Evolutionary conservation across 2,329 filamentous ascomycete genomes (phyloP).

Genomic region (Phialophora verrucosa): DNA sequence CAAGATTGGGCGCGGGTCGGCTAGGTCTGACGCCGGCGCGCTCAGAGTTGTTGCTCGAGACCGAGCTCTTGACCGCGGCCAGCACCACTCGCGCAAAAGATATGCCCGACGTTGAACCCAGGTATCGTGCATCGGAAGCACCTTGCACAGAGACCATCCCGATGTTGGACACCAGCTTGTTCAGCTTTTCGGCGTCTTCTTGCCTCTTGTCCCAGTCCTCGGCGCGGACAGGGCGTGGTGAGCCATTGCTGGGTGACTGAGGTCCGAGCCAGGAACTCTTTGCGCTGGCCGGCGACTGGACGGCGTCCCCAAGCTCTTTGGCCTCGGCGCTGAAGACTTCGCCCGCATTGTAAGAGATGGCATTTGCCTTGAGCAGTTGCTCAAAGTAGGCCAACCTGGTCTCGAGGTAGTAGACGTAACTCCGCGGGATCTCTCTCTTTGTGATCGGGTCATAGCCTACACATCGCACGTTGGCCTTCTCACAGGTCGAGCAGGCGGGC

Average conservation of each 20-base stretch:
- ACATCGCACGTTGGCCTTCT: conserved; percentile 88
- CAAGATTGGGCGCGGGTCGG: conserved; percentile 58
- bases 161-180: conserved; percentile 71
- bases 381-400: conserved; percentile 84
- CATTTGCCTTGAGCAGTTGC: conserved; percentile 70
- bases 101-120: conserved; percentile 86
- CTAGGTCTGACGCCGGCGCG: conserved; percentile 66
- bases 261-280: conserved; percentile 28
- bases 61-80: conserved; percentile 83
- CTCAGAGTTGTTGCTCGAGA: conserved; percentile 64
- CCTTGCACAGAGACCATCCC: conserved; percentile 79
- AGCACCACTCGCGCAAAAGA: conserved; percentile 95
- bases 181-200: conserved; percentile 66
- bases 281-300: conserved; percentile 38
- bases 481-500: conserved; percentile 87
- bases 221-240: conserved; percentile 40
- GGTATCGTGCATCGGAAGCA: conserved; percentile 76
- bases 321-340: conserved; percentile 66
- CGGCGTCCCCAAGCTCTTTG: conserved; percentile 29
- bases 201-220: conserved; percentile 47
- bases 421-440: conserved; percentile 90
- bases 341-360: conserved; percentile 73
- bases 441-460: conserved; percentile 97
- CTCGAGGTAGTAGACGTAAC: conserved; percentile 94
- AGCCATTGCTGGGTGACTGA: conserved; percentile 36